A percentile compares a stretch with the other conserved stretches of the same genome.
Evolutionary conservation across 2,329 filamentous ascomycete genomes (phyloP).

Genomic region (Fusarium globosum): DNA sequence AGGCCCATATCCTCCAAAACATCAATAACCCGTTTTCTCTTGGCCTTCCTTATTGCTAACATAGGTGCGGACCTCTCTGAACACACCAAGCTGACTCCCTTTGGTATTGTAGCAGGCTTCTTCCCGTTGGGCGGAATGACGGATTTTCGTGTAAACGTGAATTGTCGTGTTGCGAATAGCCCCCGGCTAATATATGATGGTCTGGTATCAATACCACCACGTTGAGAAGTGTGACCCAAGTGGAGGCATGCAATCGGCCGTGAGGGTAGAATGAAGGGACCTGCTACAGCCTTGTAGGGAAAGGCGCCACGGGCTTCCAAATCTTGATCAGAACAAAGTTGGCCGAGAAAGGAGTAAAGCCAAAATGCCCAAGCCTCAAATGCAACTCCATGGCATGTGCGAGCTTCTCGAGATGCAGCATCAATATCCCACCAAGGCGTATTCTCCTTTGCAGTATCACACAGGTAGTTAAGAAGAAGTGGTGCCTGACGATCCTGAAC

Average conservation of each 20-base stretch:
- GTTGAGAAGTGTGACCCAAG: constrained; percentile 51
- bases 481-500: constrained; percentile 47
- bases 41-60: constrained; percentile 44
- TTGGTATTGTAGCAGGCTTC: constrained; percentile 15
- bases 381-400: constrained; percentile 49
- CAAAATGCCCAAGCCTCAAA: constrained; percentile 57
- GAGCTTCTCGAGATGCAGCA: constrained; percentile 43
- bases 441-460: constrained; percentile 47
- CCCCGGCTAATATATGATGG: constrained; percentile 53
- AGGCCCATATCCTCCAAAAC: constrained; percentile 46
- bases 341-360: constrained; percentile 55
- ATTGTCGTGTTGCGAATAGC: constrained; percentile 48
- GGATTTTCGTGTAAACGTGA: constrained; percentile 48
- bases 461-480: constrained; percentile 49
- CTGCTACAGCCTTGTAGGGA: constrained; percentile 47
- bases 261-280: constrained; percentile 53
- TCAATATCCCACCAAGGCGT: constrained; percentile 47
- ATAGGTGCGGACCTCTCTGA: constrained; percentile 34
- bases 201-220: constrained; percentile 48
- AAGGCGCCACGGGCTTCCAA: constrained; percentile 39
- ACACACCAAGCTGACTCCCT: constrained; percentile 17
- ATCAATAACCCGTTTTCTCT: constrained; percentile 51
- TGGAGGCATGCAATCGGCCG: constrained; percentile 53
- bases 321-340: constrained; percentile 51
- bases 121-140: constrained; percentile 1